Base-by-base conservation (phyloP, 2,329 filamentous ascomycete species). In the Aspergillus sp. region DNA sequence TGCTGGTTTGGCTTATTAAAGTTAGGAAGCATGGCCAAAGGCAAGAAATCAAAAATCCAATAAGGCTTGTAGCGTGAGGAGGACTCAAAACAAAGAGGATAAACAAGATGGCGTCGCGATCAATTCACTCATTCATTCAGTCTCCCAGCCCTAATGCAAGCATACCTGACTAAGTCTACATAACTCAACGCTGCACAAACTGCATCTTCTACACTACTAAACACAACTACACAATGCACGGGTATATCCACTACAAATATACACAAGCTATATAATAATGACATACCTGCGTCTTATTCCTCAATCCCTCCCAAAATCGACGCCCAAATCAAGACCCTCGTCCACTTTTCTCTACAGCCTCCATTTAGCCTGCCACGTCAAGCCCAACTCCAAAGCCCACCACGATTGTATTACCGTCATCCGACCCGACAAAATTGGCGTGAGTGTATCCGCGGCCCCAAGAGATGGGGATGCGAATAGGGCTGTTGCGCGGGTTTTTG, bases 391-490 rank as follows among this genome's bases (percentile, higher is more conserved):
- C 0, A 81, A 82, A 3, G 77, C 79, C 8, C 80, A 73, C 60
- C 79, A 77, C 32, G 77, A 85, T 55, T 83, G 83, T 9, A 72
- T 88, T 40, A 59, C 69, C 2, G 70, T 72, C 0, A 64, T 88
- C 3, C 74, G 75, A 0, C 73, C 80, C 27, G 73, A 78, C 5
- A 68, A 68, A 2, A 74, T 88, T 41, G 77, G 85, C 49, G 62
- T 88, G 1, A 83, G 81, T 42, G 83, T 87, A 2, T 68, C 82
- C 0, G 83, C 82, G 0, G 81, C 77, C 52, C 74, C 84, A 7
- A 74, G 76, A 50, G 81, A 86, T 9, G 82, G 83, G 9, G 81
- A 85, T 59, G 79, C 84, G 4, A 88, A 88, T 59, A 78, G 77
- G 58, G 83, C 83, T 4, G 80, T 86, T 2, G 67, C 80, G 42